phyloP scores from a whole-genome alignment of 2,329 filamentous ascomycete genomes.

The Setomelanomma holmii region DNA sequence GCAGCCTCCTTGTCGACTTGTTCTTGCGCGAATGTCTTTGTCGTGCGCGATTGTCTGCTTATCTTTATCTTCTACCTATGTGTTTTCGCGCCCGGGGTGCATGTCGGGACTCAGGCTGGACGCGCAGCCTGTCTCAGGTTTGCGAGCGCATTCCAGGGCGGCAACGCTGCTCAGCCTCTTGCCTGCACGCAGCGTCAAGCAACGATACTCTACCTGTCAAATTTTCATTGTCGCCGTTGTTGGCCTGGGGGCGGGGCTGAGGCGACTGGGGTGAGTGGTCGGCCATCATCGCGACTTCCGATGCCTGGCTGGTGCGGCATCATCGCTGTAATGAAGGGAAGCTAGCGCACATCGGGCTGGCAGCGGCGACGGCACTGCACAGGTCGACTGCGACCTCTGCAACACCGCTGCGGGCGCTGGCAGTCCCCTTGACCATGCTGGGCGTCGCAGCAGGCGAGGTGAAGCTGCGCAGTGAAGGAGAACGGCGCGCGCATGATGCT shows the following conservation, averaged over 20 bases:
- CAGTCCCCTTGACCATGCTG: neutral
- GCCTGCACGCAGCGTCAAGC: constrained; percentile 5
- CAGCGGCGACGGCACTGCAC: neutral
- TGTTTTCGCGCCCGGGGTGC: constrained; percentile 14
- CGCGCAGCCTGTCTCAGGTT: constrained; percentile 28
- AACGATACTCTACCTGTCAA: constrained; percentile 18
- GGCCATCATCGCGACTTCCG: constrained; percentile 23
- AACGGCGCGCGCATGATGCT: constrained; percentile 24
- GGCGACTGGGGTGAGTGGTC: constrained; percentile 33
- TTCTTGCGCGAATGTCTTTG: constrained; percentile 12
- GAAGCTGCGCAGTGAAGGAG: constrained; percentile 18
- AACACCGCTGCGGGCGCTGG: neutral
- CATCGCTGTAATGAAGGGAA: constrained; percentile 22
- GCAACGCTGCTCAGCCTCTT: constrained; percentile 11
- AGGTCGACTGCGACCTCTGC: neutral
- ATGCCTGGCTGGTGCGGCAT: constrained; percentile 24
- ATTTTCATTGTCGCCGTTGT: constrained; percentile 18
- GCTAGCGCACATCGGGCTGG: neutral
- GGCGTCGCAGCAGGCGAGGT: constrained; percentile 17
- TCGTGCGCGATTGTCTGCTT: neutral
- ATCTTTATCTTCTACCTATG: constrained; percentile 15
- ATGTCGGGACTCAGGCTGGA: constrained; percentile 17
- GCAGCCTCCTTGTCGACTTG: constrained; percentile 8
- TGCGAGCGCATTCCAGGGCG: constrained; percentile 26
- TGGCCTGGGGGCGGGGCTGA: constrained; percentile 24